A percentile compares a stretch with the other conserved stretches of the same genome.
These are phyloP conservation scores for Coniochaeta sp. DNA, from an alignment of 2,329 filamentous ascomycete genomes.

Conservation along the genomic window DNA sequence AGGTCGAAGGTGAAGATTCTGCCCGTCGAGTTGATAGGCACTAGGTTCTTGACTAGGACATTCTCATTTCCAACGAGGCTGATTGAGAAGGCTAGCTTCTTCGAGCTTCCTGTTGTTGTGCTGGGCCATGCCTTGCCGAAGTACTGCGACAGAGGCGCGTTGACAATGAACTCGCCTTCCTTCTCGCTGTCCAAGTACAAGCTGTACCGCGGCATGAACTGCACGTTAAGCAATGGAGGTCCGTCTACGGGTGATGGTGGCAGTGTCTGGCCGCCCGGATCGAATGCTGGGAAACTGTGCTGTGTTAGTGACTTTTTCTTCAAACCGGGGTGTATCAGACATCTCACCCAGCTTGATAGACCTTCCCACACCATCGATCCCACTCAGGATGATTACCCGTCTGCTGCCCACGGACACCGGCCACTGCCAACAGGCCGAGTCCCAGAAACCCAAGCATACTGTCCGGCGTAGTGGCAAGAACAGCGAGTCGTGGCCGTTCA, in stretches of 20 bases:
- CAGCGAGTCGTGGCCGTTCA: background rate
- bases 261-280: constrained; percentile 34
- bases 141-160: constrained; percentile 31
- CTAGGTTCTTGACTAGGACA: constrained; percentile 16
- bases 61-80: constrained; percentile 18
- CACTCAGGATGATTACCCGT: constrained; percentile 33
- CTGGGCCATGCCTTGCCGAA: constrained; percentile 28
- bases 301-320: background rate
- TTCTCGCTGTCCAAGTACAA: constrained; percentile 35
- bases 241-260: constrained; percentile 22
- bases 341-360: constrained; percentile 30
- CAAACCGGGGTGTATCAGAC: too few species aligned
- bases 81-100: constrained; percentile 28
- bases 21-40: constrained; percentile 25
- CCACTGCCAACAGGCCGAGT: background rate
- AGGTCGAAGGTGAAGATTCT: constrained; percentile 30
- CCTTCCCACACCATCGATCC: constrained; percentile 40
- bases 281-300: constrained; percentile 28
- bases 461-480: background rate
- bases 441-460: background rate
- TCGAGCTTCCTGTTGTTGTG: constrained; percentile 7
- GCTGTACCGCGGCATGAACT: constrained; percentile 36
- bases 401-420: constrained; percentile 14
- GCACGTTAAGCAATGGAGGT: constrained; percentile 30
- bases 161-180: constrained; percentile 33